Evolutionary conservation across 331 rosid genomes (phyloP), one percentile per base, ranked within the genome.

Genomic region (Pyracantha coccinea): DNA sequence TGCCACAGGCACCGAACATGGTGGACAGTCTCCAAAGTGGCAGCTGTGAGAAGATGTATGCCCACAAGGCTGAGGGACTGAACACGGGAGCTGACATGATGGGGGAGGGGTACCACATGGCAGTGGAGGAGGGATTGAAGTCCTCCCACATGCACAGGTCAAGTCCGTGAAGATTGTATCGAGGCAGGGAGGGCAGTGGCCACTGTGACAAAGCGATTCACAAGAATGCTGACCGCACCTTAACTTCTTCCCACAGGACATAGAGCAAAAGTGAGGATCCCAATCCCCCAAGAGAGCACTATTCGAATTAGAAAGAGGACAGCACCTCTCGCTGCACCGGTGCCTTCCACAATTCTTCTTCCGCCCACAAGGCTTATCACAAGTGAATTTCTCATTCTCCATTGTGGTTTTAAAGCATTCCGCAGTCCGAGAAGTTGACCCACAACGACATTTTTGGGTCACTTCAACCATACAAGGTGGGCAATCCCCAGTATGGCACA

Each of bases 151-250:
- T 25, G 96, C 96, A 79, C 98, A 93, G 32, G 92, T 82, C 86
- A 91, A 77, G 80, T 93, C 97, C 20, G 89, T 77, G 67, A 93
- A 93, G 66, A 91, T 91, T 72, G 98, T 91, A 80, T 91, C 96
- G 23, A 89, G 96, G 84, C 98, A 91, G 44, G 97, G 92, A 44
- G 97, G 93, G 77, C 98, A 93, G 71, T 93, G 94, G 61, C 98
- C 98, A 71, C 94, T 93, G 81, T 93, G 98, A 71, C 98, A 93
- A 52, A 91, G 79, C 0, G 96, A 87, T 77, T 86, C 87, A 57
- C 98, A 93, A n/a, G 89, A 85, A 86, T 93, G 98, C 82, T 89
- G 98, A 58, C 97, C 97, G 20, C 98, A 93, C 88, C 94, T 85
- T 29, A 85, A 87, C 81, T 89, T 93, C 88, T 93, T 93, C 45